Evolutionary conservation across 345 rosid genomes (phyloP).

Genomic region (Ailanthus altissimus): DNA sequence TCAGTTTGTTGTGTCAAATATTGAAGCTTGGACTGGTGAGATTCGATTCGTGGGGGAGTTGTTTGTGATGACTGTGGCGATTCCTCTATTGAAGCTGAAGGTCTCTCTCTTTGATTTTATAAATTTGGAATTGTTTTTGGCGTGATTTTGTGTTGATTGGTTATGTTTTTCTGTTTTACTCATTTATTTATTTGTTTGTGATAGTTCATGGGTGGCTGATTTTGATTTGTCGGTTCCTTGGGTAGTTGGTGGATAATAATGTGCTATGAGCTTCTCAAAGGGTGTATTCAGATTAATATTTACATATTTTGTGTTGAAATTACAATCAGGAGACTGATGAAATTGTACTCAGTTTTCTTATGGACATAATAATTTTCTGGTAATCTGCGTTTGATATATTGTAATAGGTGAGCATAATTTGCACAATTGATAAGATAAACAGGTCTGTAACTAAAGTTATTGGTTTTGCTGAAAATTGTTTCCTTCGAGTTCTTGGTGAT

Average conservation of each 20-base stretch:
- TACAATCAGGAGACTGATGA: background rate
- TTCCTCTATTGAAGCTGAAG: slow-evolving; percentile 93
- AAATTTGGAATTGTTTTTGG: background rate
- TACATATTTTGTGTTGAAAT: background rate
- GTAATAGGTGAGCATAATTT: background rate
- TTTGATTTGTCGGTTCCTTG: background rate
- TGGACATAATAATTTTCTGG: too few relatives aligned
- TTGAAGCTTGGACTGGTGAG: slow-evolving; percentile 88
- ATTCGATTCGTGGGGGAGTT: slow-evolving; percentile 87
- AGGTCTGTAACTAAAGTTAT: background rate
- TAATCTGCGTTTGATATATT: background rate
- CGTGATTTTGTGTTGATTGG: background rate
- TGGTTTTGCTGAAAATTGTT: background rate
- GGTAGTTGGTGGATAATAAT: background rate
- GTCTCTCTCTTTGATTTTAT: slow-evolving; percentile 19
- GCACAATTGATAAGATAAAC: background rate
- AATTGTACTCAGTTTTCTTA: too few relatives aligned
- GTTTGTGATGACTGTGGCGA: slow-evolving; percentile 92
- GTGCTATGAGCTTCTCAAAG: background rate
- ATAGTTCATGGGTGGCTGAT: slow-evolving; percentile 13
- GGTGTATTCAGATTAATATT: background rate
- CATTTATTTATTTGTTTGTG: background rate
- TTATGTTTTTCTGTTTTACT: background rate
- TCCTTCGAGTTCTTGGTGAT: background rate
- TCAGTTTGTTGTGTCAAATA: slow-evolving; percentile 36